phyloP scores from a whole-genome alignment of 306 rosid species.

The Castanospermum australe region DNA sequence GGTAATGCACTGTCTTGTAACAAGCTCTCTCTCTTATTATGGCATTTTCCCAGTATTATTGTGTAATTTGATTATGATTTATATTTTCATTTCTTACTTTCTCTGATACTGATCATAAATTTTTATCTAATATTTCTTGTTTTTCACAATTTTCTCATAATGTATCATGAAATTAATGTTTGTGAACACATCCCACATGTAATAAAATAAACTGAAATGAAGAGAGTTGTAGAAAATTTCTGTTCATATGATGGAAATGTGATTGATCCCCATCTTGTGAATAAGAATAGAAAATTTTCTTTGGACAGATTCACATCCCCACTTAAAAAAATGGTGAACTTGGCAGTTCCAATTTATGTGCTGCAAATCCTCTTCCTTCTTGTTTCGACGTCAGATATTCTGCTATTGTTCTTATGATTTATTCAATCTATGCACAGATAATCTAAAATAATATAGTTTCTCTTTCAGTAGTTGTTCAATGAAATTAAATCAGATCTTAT shows the following conservation, averaged over 20 bases:
- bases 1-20: slow-evolving; percentile 19
- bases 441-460: no score
- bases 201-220: no score
- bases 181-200: background rate
- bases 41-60: background rate
- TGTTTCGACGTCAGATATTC: no score
- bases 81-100: background rate
- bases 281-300: no score
- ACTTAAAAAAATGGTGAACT: no score
- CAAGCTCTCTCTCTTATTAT: slow-evolving; percentile 20
- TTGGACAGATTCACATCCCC: no score
- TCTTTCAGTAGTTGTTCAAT: no score
- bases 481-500: no score
- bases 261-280: background rate
- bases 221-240: background rate
- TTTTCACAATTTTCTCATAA: background rate
- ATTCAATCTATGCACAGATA: no score
- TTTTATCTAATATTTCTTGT: background rate
- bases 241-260: background rate
- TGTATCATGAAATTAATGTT: background rate
- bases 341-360: no score
- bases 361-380: background rate
- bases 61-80: background rate
- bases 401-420: no score
- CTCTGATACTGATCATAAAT: background rate